These are phyloP conservation scores for Oxytropis ochrocephala DNA, from an alignment of 306 rosid species.

Conservation along the genomic window DNA sequence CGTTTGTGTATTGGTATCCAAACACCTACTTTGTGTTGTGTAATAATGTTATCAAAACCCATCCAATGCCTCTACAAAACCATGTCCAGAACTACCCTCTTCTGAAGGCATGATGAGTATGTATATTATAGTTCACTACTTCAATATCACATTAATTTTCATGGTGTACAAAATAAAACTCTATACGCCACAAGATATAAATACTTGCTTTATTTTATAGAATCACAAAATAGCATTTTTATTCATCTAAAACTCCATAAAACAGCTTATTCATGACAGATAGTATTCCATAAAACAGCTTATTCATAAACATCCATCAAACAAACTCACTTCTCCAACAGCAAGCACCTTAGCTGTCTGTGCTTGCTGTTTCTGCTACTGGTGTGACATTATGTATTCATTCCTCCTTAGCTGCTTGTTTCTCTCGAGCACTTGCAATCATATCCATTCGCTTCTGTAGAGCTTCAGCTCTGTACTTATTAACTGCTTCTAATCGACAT, in stretches of 20 bases:
- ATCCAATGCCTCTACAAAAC: no score
- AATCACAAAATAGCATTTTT: background rate
- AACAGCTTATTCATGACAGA: no score
- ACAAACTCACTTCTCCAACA: background rate
- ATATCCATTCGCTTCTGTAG: slow-evolving; percentile 44
- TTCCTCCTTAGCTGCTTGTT: slow-evolving; percentile 32
- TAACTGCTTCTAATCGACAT: slow-evolving; percentile 38
- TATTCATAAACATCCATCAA: background rate
- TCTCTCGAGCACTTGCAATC: slow-evolving; percentile 37
- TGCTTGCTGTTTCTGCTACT: slow-evolving; percentile 51
- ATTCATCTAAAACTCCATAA: slow-evolving; percentile 13
- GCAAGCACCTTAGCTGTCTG: slow-evolving; percentile 43
- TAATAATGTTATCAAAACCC: no score
- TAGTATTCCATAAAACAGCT: background rate
- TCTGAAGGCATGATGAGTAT: no score
- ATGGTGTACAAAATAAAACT: background rate
- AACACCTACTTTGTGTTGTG: no score
- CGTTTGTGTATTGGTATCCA: no score
- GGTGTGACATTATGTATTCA: slow-evolving; percentile 4
- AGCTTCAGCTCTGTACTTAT: slow-evolving; percentile 30
- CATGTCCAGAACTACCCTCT: no score
- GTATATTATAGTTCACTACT: no score
- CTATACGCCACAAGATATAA: background rate
- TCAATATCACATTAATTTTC: background rate
- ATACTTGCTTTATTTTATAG: background rate